Evolutionary conservation across 257 asterid genomes (phyloP).

Genomic region (Nicotiana paniculata): DNA sequence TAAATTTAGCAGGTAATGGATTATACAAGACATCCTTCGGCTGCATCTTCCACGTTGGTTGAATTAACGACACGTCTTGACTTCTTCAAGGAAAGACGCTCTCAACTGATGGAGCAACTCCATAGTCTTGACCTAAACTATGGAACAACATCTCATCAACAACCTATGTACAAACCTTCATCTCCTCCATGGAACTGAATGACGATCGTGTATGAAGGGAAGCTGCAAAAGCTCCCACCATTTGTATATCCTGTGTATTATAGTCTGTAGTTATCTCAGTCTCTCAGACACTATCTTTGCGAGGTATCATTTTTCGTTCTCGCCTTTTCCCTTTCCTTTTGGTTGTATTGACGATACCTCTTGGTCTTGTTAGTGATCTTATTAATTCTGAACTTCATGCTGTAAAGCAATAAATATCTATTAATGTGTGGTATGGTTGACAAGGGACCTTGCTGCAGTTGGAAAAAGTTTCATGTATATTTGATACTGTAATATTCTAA

Average conservation of each 20-base stretch:
- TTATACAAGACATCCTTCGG: conserved; percentile 46
- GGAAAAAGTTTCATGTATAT: neutral
- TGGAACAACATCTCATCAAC: conserved; percentile 64
- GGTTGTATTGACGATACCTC: neutral
- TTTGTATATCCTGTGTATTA: conserved; percentile 35
- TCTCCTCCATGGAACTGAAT: conserved; percentile 84
- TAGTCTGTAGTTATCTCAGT: neutral
- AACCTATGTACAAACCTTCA: conserved; percentile 57
- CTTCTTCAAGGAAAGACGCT: conserved; percentile 91
- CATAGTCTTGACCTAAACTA: conserved; percentile 71
- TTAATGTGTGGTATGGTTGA: neutral
- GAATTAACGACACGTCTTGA: conserved; percentile 88
- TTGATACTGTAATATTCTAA: neutral
- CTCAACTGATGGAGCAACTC: conserved; percentile 96
- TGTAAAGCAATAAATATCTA: neutral
- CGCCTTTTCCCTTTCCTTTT: neutral
- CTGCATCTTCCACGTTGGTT: conserved; percentile 70
- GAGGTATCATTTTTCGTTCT: neutral
- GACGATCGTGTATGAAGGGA: conserved; percentile 4
- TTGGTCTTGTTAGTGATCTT: neutral
- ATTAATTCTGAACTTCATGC: neutral
- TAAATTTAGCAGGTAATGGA: conserved; percentile 41
- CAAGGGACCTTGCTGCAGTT: conserved; percentile 1
- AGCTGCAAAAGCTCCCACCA: neutral
- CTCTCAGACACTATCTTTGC: neutral